These are phyloP conservation scores for Dactylellina leptospora DNA, from an alignment of 2,329 filamentous ascomycete species.

Conservation along the genomic window DNA sequence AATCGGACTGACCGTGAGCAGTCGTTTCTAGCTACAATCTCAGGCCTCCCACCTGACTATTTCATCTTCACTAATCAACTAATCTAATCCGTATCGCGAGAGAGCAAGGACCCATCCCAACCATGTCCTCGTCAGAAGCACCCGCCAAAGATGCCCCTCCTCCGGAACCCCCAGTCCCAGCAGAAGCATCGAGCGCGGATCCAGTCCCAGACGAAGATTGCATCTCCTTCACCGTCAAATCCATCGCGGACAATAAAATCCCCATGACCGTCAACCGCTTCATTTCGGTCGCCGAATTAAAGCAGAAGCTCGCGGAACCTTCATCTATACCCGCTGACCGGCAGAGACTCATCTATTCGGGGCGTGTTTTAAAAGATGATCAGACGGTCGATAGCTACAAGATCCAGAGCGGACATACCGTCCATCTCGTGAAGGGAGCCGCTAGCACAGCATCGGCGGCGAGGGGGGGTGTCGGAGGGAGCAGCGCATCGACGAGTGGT, in stretches of 20 bases:
- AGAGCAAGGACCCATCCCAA: not conserved
- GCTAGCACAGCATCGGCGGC: conserved; percentile 78
- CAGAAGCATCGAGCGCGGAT: conserved; percentile 66
- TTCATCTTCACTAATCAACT: not conserved
- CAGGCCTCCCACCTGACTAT: not conserved
- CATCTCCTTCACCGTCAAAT: conserved; percentile 96
- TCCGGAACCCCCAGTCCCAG: conserved; percentile 46
- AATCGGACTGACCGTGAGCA: not conserved
- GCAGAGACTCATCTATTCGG: conserved; percentile 96
- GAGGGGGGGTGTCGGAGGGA: conserved; percentile 59
- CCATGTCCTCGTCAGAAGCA: conserved; percentile 56
- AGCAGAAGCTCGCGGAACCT: conserved; percentile 87
- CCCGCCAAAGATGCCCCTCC: conserved; percentile 51
- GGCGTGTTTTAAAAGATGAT: conserved; percentile 92
- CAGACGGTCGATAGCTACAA: conserved; percentile 87
- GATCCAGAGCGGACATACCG: conserved; percentile 93
- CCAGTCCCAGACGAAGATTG: conserved; percentile 71
- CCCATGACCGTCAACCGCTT: conserved; percentile 79
- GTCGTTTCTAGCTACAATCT: not conserved
- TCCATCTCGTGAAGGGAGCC: conserved; percentile 96
- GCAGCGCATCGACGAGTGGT: conserved; percentile 56
- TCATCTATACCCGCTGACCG: conserved; percentile 87
- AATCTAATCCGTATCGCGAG: conserved; percentile 12
- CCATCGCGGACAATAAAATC: conserved; percentile 88
- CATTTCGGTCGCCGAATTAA: conserved; percentile 83